Conservation (phyloP, 129 eudicot species). For the Flaveria sonorensis region DNA sequence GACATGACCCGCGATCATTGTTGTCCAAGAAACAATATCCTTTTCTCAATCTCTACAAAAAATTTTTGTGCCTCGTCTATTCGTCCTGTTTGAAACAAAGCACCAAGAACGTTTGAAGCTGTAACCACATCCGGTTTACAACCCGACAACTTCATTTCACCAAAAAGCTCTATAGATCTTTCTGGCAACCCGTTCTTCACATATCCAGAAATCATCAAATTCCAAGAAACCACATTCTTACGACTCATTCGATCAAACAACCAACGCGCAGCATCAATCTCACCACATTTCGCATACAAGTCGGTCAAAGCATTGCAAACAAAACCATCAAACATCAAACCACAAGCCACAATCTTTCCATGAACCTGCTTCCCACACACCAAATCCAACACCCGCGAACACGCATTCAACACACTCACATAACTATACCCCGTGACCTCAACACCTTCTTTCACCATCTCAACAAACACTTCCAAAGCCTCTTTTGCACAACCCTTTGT, state of each 20-base stretch:
- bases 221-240: constrained; percentile 49
- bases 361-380: constrained; percentile 46
- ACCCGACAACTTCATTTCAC: constrained; percentile 37
- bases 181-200: constrained; percentile 37
- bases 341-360: constrained; percentile 42
- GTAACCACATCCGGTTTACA: constrained; percentile 39
- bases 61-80: constrained; percentile 35
- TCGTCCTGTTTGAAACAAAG: constrained; percentile 36
- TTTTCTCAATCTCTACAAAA: constrained; percentile 42
- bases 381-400: constrained; percentile 38
- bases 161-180: constrained; percentile 37
- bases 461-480: constrained; percentile 47
- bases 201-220: constrained; percentile 52
- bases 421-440: constrained; percentile 36
- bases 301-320: constrained; percentile 47
- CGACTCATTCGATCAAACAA: constrained; percentile 42
- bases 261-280: constrained; percentile 40
- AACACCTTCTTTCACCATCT: constrained; percentile 42
- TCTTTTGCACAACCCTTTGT: constrained; percentile 36
- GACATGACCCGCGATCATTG: constrained; percentile 47
- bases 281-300: constrained; percentile 53
- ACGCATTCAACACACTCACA: constrained; percentile 47
- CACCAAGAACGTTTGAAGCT: constrained; percentile 44
- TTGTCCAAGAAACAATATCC: constrained; percentile 48
- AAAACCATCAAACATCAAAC: constrained; percentile 35